Evolutionary conservation across 2,329 filamentous ascomycete species (phyloP), one percentile per base, ranked within the genome.

Genomic region (Penicillium brasilianum): DNA sequence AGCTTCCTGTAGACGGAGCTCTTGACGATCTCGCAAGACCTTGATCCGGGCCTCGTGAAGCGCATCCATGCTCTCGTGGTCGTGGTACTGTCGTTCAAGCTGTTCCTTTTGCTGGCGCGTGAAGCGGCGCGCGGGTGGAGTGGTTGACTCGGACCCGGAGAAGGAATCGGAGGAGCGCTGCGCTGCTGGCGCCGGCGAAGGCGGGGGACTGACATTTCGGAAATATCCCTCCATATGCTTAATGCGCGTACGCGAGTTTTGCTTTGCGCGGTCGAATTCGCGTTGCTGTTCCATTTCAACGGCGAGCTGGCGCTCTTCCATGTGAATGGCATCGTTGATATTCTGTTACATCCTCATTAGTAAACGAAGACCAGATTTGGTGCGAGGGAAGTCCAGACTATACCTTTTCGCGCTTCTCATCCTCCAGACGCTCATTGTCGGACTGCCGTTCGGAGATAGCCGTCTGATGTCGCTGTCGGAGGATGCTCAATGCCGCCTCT

Each of bases 211-310:
- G 3, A 75, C 70, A 52, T 74, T 80, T 57, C 69, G 75, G 57
- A 80, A 78, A 66, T 80, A 82, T 22, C 77, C 78, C 67, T 82
- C 79, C 80, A 82, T 82, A 54, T 82, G 75, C 55, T 79, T 79
- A 53, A 82, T 79, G 53, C 80, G 77, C 10, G 76, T 78, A 34
- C 76, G 72, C 8, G 78, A 77, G 44, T 79, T 76, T 58, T 74
- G 66, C 61, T 81, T 81, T 11, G 77, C 77, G 8, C 74, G 71
- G 44, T 81, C 76, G 51, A 81, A 79, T 32, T 82, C 80, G 22
- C 78, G 76, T 37, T 76, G 71, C 58, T 81, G 76, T 43, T 81
- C 77, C 50, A 81, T 75, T 66, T 82, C 80, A 0, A 78, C 72
- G 3, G 76, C 73, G 0, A 81, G 72, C 57, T 82, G 80, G 13